A percentile compares a stretch with the other conserved stretches of the same genome.
Conservation (phyloP, 75 land plant genomes). For the Cryptomeria japonica region DNA sequence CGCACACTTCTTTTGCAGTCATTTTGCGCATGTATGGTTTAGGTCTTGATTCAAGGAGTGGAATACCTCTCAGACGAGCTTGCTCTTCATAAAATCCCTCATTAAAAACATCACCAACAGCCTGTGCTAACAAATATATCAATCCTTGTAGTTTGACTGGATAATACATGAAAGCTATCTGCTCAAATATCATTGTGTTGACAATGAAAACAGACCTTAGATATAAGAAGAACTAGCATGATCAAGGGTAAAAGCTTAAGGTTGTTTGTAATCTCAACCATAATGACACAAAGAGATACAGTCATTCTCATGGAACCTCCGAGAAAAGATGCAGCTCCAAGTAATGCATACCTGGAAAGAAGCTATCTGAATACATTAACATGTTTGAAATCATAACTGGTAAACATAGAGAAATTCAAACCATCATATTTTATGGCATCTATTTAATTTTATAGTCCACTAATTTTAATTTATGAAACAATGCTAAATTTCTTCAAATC, state of each 20-base stretch:
- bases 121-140: conserved; percentile 41
- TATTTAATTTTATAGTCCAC: too few relatives aligned
- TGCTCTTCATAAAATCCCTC: conserved; percentile 97
- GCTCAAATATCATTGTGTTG: background rate
- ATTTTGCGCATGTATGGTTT: conserved; percentile 87
- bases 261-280: conserved; percentile 99
- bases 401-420: background rate
- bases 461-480: background rate
- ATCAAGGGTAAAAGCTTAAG: conserved; percentile 90
- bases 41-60: conserved; percentile 91
- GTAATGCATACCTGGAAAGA: conserved; percentile 79
- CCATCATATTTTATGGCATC: background rate
- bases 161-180: conserved; percentile 2
- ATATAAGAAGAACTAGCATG: conserved; percentile 98
- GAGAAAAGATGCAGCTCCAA: conserved; percentile 99
- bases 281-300: conserved; percentile 98
- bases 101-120: conserved; percentile 98
- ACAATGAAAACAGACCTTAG: conserved; percentile 63
- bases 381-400: background rate
- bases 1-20: conserved; percentile 82
- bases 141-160: background rate
- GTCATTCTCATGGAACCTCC: conserved; percentile 99
- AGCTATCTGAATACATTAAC: background rate
- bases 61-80: conserved; percentile 75
- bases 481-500: background rate